Conservation (phyloP, 2,329 filamentous ascomycete species). For the Trichoderma koningii region DNA sequence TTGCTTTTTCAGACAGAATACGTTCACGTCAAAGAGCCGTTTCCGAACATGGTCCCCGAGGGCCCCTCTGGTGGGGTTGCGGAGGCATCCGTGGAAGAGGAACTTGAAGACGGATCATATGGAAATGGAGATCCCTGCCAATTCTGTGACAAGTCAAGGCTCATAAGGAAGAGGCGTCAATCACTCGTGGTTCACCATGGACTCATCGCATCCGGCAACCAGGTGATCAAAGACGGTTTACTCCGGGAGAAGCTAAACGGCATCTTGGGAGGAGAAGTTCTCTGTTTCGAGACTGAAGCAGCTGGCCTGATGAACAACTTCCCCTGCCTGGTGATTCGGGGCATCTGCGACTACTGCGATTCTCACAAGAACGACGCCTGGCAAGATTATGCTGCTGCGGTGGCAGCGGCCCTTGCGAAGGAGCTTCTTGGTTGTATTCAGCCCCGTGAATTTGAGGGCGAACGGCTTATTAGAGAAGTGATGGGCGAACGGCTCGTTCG, state of each 20-base stretch:
- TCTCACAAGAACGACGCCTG: constrained; percentile 44
- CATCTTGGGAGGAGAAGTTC: neutral
- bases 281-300: constrained; percentile 36
- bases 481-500: neutral
- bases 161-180: neutral
- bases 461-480: neutral
- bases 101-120: neutral
- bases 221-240: constrained; percentile 29
- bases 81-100: neutral
- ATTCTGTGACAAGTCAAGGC: neutral
- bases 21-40: constrained; percentile 21
- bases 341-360: constrained; percentile 44
- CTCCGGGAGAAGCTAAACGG: constrained; percentile 25
- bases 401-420: constrained; percentile 37
- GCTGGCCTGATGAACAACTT: constrained; percentile 31
- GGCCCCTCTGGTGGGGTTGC: constrained; percentile 2
- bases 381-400: constrained; percentile 40
- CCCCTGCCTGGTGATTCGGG: constrained; percentile 39
- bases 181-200: constrained; percentile 31
- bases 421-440: constrained; percentile 28
- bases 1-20: constrained; percentile 24
- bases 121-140: neutral
- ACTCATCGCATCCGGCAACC: constrained; percentile 33
- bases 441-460: neutral
- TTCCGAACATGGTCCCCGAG: constrained; percentile 12